phyloP scores from a whole-genome alignment of 2,329 filamentous ascomycete species.

The Geosmithia putterillii region DNA sequence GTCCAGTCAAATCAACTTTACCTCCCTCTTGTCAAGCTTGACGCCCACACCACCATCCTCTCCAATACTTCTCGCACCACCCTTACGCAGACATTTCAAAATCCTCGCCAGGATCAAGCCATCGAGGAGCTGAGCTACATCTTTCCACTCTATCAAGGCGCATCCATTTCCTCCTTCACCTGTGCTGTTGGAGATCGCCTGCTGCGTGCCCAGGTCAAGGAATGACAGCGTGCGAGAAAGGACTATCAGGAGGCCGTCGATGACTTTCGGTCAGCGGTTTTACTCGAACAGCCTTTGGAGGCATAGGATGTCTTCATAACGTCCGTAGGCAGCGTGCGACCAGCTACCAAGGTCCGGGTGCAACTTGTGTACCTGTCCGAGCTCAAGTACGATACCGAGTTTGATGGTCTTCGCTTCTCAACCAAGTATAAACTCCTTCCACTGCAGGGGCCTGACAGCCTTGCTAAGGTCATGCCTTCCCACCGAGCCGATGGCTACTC shows the following conservation, averaged over 20 bases:
- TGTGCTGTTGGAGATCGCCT: slow-evolving; percentile 49
- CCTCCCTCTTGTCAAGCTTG: slow-evolving; percentile 45
- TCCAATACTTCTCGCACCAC: slow-evolving; percentile 35
- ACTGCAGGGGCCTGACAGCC: too few relatives aligned
- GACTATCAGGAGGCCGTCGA: slow-evolving; percentile 47
- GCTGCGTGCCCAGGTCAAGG: slow-evolving; percentile 54
- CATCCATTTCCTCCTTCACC: slow-evolving; percentile 55
- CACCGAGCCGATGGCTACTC: too few relatives aligned
- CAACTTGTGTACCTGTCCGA: slow-evolving; percentile 57
- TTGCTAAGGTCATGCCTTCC: too few relatives aligned
- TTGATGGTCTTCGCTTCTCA: slow-evolving; percentile 56
- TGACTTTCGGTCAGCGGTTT: slow-evolving; percentile 47
- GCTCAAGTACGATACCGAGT: slow-evolving; percentile 57
- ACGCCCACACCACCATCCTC: slow-evolving; percentile 48
- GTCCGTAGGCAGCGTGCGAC: slow-evolving; percentile 54
- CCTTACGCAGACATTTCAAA: slow-evolving; percentile 47
- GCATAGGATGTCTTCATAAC: slow-evolving; percentile 57
- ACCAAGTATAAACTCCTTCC: too few relatives aligned
- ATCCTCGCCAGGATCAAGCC: slow-evolving; percentile 25
- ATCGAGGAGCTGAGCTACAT: slow-evolving; percentile 45
- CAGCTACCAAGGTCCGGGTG: slow-evolving; percentile 41
- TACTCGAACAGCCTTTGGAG: slow-evolving; percentile 50
- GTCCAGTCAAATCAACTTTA: slow-evolving; percentile 19
- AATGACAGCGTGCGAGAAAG: slow-evolving; percentile 46
- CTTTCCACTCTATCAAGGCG: slow-evolving; percentile 63